A percentile compares a stretch with the other conserved stretches of the same genome.
Evolutionary conservation across 1,284 basidiomycete genomes (phyloP).

Genomic region (Rhodotorula sp.): DNA sequence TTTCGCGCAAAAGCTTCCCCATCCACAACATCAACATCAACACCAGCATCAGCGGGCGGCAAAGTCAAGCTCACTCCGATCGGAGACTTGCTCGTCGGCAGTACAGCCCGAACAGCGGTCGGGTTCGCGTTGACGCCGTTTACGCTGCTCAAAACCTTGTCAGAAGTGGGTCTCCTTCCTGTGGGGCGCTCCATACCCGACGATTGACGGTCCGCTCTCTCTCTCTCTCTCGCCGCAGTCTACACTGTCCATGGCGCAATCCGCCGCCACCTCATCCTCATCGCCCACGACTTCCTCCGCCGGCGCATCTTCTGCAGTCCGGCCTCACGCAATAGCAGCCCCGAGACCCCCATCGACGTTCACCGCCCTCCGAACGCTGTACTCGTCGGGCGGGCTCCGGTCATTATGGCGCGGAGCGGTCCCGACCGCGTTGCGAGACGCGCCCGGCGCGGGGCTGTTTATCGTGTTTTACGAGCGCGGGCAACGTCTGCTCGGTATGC

Average conservation of each 20-base stretch:
- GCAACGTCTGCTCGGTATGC: constrained; percentile 27
- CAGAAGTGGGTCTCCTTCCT: constrained; percentile 61
- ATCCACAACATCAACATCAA: constrained; percentile 4
- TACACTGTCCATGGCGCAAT: constrained; percentile 6
- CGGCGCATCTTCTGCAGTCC: background rate
- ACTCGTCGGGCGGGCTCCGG: constrained; percentile 27
- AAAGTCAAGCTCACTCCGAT: constrained; percentile 44
- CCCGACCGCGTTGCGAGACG: constrained; percentile 87
- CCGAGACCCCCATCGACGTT: constrained; percentile 16
- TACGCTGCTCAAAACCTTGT: constrained; percentile 90
- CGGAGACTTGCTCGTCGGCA: constrained; percentile 88
- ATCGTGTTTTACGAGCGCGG: constrained; percentile 77
- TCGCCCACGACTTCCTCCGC: background rate
- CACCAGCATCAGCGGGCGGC: background rate
- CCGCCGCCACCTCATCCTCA: background rate
- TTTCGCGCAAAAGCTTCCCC: constrained; percentile 16
- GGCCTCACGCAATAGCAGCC: no score
- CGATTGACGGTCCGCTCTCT: background rate
- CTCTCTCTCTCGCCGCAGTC: constrained; percentile 2
- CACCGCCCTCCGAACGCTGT: constrained; percentile 26
- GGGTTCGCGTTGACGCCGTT: constrained; percentile 90
- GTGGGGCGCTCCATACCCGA: background rate
- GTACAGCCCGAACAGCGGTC: constrained; percentile 75
- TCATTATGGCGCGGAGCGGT: constrained; percentile 56
- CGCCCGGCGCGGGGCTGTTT: constrained; percentile 93